phyloP scores from a whole-genome alignment of 805 yeast genomes.

The Cyberlindnera xishuangbannaensis region DNA sequence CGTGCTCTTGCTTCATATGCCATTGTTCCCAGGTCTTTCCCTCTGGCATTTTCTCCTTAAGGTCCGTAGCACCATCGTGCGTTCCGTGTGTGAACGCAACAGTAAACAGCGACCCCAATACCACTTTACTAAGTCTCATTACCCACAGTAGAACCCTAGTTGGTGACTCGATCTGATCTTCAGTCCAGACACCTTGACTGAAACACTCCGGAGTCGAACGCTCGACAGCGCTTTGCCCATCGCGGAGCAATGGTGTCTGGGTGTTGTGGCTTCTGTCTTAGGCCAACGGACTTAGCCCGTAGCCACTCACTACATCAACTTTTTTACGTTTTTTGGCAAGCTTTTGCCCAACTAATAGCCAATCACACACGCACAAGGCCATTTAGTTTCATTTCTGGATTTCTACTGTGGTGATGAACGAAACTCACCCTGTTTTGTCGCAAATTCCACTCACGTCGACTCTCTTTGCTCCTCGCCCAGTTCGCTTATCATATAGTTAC shows the following conservation, averaged over 20 bases:
- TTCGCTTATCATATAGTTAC: slow-evolving; percentile 46
- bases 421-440: slow-evolving; percentile 5
- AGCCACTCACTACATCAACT: no score
- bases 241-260: not conserved
- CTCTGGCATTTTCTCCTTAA: slow-evolving; percentile 38
- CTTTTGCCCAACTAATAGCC: no score
- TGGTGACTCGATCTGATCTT: not conserved
- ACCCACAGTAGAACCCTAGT: not conserved
- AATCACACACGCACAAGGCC: no score
- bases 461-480: slow-evolving; percentile 48
- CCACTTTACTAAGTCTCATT: not conserved
- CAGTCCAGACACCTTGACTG: no score
- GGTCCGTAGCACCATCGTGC: slow-evolving; percentile 16
- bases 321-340: no score
- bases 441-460: slow-evolving; percentile 50
- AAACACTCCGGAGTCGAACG: no score
- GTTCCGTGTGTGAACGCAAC: slow-evolving; percentile 15
- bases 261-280: no score
- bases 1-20: slow-evolving; percentile 92
- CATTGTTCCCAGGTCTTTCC: slow-evolving; percentile 70
- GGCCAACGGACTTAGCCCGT: no score
- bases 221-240: no score
- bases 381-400: no score
- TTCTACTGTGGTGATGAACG: no score
- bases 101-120: slow-evolving; percentile 1